Evolutionary conservation across 2,329 filamentous ascomycete species (phyloP), one percentile per base, ranked within the genome.

Genomic region (Epichloe glyceriae): DNA sequence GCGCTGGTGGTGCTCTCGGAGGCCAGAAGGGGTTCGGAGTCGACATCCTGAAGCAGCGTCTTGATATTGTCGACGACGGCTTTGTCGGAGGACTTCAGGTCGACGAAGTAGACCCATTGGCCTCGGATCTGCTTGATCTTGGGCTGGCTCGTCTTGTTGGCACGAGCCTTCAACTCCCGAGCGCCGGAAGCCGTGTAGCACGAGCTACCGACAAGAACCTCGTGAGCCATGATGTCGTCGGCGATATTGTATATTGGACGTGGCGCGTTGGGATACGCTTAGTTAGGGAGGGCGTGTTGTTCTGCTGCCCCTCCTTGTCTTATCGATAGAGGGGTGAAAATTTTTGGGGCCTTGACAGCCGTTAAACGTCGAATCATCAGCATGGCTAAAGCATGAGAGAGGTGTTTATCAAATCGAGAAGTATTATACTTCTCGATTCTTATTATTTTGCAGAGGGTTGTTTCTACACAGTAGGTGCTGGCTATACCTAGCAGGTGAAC

Each of bases 21-120:
- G 22, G 60, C 53, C 37, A 57, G 42, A 37, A 59, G 53, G 34
- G 62, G 48, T 43, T 62, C 49, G 34, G 60, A 58, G 55, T 63
- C 62, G 58, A 66, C 57, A 49, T 73, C 62, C 17, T 72, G 67
- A 30, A 77, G 68, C 48, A 78, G 68, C 59, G 68, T 70, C 60
- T 69, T 64, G 58, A 69, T 61, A 67, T 74, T 62, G 67, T 70
- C 58, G 66, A 79, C 66, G 53, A 69, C 64, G 33, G 61, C 56
- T 34, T 65, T 61, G 52, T 76, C 67, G 46, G 69, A 64, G 42
- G 70, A 69, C 54, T 73, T 72, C 54, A 83, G 71, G 62, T 83
- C 75, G 52, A 86, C 73, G 61, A 86, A 87, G 71, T 87, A 86
- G 52, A 80, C 65, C 75, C 78, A 82, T 50, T 71, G 70, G 50